Conservation (phyloP, 306 rosid species). For the Cicer judaicum region DNA sequence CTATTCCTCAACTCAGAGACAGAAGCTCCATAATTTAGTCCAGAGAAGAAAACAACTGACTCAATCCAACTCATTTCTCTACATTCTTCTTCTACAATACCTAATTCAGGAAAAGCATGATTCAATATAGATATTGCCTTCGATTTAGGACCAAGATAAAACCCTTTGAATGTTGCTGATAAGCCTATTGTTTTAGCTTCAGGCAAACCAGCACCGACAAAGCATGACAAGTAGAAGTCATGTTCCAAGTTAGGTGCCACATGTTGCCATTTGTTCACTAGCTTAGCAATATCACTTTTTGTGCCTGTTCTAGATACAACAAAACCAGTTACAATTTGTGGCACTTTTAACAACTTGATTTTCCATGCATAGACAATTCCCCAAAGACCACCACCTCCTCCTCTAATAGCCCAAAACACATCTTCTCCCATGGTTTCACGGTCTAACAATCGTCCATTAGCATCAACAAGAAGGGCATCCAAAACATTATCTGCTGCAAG, state of each 20-base stretch:
- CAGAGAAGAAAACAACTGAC: slow-evolving; percentile 70
- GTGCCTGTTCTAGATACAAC: slow-evolving; percentile 55
- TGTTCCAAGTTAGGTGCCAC: slow-evolving; percentile 65
- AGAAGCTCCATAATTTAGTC: slow-evolving; percentile 51
- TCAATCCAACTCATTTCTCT: slow-evolving; percentile 81
- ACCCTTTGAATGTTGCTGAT: slow-evolving; percentile 64
- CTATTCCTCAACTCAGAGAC: slow-evolving; percentile 59
- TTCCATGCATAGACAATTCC: slow-evolving; percentile 84
- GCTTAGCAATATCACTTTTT: slow-evolving; percentile 49
- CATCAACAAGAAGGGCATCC: slow-evolving; percentile 67
- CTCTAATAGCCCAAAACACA: slow-evolving; percentile 92
- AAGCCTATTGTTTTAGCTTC: slow-evolving; percentile 52
- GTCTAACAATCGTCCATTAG: slow-evolving; percentile 55
- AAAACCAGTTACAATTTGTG: slow-evolving; percentile 58
- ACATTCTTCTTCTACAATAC: slow-evolving; percentile 55
- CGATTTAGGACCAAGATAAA: slow-evolving; percentile 55
- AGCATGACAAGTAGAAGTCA: slow-evolving; percentile 69
- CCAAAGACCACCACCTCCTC: slow-evolving; percentile 85
- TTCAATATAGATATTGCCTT: slow-evolving; percentile 49
- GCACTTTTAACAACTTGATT: slow-evolving; percentile 60
- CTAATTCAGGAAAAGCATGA: slow-evolving; percentile 58
- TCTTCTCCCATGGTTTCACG: slow-evolving; percentile 74
- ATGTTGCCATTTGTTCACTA: slow-evolving; percentile 72
- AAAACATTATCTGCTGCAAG: slow-evolving; percentile 78
- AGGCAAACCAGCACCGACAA: slow-evolving; percentile 68